phyloP scores from a whole-genome alignment of 2,329 filamentous ascomycete genomes.

The Dendrostoma leiphaemia region DNA sequence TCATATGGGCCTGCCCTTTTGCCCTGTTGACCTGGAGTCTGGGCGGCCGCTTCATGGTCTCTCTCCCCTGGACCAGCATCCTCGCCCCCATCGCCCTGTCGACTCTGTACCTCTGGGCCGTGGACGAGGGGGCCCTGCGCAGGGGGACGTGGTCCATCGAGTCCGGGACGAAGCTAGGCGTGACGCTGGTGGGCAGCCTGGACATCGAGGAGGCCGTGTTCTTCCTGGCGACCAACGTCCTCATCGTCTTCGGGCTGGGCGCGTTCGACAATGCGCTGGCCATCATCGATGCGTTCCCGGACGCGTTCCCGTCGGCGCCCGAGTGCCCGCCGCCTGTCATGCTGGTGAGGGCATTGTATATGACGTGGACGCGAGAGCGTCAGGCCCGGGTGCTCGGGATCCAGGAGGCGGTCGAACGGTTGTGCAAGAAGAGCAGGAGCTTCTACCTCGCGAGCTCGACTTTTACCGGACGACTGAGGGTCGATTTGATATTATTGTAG shows the following conservation, averaged over 20 bases:
- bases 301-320: constrained; percentile 50
- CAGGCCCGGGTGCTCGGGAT: constrained; percentile 56
- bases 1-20: constrained; percentile 68
- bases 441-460: constrained; percentile 71
- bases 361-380: constrained; percentile 50
- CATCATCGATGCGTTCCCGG: constrained; percentile 61
- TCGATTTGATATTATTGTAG: constrained; percentile 64
- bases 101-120: constrained; percentile 69
- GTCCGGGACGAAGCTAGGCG: constrained; percentile 62
- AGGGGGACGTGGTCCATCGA: constrained; percentile 72
- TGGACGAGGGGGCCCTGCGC: constrained; percentile 66
- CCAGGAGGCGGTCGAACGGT: constrained; percentile 53
- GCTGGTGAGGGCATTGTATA: constrained; percentile 50
- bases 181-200: constrained; percentile 61
- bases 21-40: constrained; percentile 62
- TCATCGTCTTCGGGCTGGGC: constrained; percentile 68
- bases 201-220: constrained; percentile 75
- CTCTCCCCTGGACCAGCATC: constrained; percentile 57
- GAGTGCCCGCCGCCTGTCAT: constrained; percentile 45
- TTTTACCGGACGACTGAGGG: constrained; percentile 65
- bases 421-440: constrained; percentile 66
- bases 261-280: constrained; percentile 69
- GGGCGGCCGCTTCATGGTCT: constrained; percentile 62
- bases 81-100: constrained; percentile 59
- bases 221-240: constrained; percentile 66